Percentiles rank a stretch among this genome's conserved stretches.
phyloP scores from a whole-genome alignment of 2,329 filamentous ascomycete genomes.

The Aspergillus pseudonomiae region DNA sequence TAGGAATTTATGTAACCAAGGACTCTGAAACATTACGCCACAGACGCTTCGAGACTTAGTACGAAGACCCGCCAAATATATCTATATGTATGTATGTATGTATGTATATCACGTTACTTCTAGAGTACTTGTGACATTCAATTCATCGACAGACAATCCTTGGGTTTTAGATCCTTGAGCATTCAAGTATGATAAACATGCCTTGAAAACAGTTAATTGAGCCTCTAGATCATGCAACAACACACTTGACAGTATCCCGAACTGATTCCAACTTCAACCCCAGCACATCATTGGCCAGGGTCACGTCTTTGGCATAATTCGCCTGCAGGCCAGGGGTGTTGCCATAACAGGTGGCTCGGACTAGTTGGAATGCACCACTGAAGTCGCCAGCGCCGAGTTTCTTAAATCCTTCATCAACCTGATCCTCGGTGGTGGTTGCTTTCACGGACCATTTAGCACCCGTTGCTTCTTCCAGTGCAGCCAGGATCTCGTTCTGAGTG shows the following conservation, averaged over 20 bases:
- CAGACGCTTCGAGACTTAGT: too few species aligned
- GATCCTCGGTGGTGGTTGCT: constrained; percentile 33
- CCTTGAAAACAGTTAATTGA: not conserved
- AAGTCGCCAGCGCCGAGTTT: constrained; percentile 29
- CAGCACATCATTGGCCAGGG: constrained; percentile 26
- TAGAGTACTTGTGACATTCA: not conserved
- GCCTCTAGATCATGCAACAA: not conserved
- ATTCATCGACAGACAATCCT: not conserved
- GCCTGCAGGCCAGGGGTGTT: constrained; percentile 22
- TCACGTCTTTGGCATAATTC: constrained; percentile 28
- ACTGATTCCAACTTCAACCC: constrained; percentile 26
- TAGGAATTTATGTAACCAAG: too few species aligned
- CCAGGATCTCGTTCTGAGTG: constrained; percentile 61
- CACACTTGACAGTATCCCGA: constrained; percentile 21
- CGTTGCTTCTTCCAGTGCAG: constrained; percentile 56
- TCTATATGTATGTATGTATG: too few species aligned
- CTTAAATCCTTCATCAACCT: constrained; percentile 19
- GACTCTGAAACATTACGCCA: too few species aligned
- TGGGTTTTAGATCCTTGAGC: not conserved
- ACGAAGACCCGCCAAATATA: too few species aligned
- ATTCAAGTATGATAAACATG: not conserved
- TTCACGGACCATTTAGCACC: constrained; percentile 56
- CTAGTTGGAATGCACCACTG: constrained; percentile 25
- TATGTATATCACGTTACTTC: not conserved
- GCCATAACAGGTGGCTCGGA: constrained; percentile 25